Evolutionary conservation across 768 basidiomycete genomes (phyloP), one percentile per base, ranked within the genome.

Genomic region (Russula olivacea): DNA sequence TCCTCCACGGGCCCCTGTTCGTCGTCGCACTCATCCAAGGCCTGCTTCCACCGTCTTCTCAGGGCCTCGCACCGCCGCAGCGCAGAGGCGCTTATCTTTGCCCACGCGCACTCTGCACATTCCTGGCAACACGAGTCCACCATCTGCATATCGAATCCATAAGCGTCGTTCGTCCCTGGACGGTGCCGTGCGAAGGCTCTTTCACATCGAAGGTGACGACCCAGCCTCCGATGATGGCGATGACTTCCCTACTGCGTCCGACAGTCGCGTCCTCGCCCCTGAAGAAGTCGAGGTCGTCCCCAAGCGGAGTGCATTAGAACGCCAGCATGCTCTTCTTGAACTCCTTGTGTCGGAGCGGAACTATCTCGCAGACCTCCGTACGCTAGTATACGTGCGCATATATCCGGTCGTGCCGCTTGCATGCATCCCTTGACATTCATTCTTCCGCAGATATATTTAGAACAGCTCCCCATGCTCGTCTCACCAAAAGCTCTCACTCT

Each of bases 311-410:
- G 10, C 48, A 25, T 47, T 50, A 55, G 68, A 71, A 40, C 69
- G 73, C 59, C 87, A 81, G 66, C 87, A 97, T 69, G 89, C 92
- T 7, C 81, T 98, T 55, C 79, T 84, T 67, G 96, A 98, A 74
- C 77, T 98, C 45, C 79, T 98, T 28, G 78, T 83, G 61, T 95
- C 93, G 0, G 96, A 98, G 76, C 77, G 84, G 21, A 84, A 84
- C 8, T 98, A 98, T 72, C 79, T 93, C 10, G 72, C 79, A 56
- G 93, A 95, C 74, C 74, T 98, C 69, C 82, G 85, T 64, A 81
- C 81, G 10, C 79, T 98, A 49, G 88, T 93, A 60, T 80, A 81
- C 66, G 93, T 92, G 72, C 64, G 81, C n/a, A 47, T 61, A 50
- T 55, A 23, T 25, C 34, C 23, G 32, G 11, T 61, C 23, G 14